Conservation (phyloP, 2,329 filamentous ascomycete species). For the Diplodia sapinea region DNA sequence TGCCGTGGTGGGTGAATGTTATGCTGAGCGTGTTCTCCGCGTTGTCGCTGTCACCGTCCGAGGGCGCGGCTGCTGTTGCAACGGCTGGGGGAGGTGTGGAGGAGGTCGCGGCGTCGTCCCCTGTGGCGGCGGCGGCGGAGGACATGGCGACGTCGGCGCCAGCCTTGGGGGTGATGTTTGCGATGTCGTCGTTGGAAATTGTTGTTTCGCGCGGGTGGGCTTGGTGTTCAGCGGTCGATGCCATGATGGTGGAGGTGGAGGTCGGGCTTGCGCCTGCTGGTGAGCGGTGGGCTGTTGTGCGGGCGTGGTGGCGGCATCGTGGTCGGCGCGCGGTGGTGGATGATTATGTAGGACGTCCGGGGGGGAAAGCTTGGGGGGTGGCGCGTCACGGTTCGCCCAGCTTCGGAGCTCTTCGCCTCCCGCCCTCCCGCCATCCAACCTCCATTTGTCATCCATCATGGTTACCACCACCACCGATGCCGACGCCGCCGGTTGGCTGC, state of each 20-base stretch:
- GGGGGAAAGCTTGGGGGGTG: slow-evolving; percentile 5
- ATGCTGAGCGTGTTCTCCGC: slow-evolving; percentile 41
- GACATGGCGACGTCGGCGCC: slow-evolving; percentile 4
- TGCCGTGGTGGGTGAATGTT: slow-evolving; percentile 60
- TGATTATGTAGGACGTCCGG: slow-evolving; percentile 12
- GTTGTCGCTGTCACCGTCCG: not conserved
- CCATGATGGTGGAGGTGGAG: slow-evolving; percentile 15
- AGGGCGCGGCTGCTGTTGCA: not conserved
- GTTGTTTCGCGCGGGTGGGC: not conserved
- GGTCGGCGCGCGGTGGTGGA: not conserved
- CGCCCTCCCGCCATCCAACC: not conserved
- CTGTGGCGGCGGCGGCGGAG: not conserved
- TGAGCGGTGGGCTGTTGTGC: not conserved
- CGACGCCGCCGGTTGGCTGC: not conserved
- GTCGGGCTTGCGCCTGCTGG: not conserved
- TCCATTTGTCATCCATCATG: slow-evolving; percentile 26
- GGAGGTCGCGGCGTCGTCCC: not conserved
- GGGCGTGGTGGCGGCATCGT: slow-evolving; percentile 20
- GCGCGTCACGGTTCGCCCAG: slow-evolving; percentile 15
- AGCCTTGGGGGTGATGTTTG: not conserved
- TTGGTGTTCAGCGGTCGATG: slow-evolving; percentile 20
- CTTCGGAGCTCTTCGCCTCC: slow-evolving; percentile 28
- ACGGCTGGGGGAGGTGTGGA: not conserved
- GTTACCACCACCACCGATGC: not conserved
- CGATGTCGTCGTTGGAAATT: not conserved